phyloP scores from a whole-genome alignment of 257 asterid species.

The Echites panduratus region DNA sequence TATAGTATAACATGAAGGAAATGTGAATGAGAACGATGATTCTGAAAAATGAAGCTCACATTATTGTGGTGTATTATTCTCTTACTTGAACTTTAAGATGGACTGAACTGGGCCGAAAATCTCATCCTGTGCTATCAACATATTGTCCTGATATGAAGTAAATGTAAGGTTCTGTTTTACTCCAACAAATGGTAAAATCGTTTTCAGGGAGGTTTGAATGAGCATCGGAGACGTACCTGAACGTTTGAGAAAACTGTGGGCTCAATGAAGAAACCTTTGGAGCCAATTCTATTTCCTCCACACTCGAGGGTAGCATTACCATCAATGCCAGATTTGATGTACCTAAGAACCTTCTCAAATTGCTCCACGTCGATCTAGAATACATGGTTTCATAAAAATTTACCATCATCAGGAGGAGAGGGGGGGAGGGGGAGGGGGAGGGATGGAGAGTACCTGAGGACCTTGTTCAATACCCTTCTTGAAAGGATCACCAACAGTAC shows the following conservation, averaged over 20 bases:
- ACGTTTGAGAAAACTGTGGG: slow-evolving; percentile 83
- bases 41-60: neutral
- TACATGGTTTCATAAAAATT: neutral
- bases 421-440: too few species aligned
- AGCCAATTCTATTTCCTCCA: slow-evolving; percentile 62
- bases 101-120: slow-evolving; percentile 80
- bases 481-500: slow-evolving; percentile 81
- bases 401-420: neutral
- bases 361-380: slow-evolving; percentile 61
- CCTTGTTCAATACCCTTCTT: slow-evolving; percentile 73
- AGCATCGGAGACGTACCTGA: slow-evolving; percentile 36
- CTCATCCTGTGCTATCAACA: slow-evolving; percentile 71
- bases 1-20: slow-evolving; percentile 3
- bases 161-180: neutral
- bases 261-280: slow-evolving; percentile 64
- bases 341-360: slow-evolving; percentile 58
- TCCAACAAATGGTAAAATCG: neutral
- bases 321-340: slow-evolving; percentile 56
- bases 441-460: slow-evolving; percentile 51
- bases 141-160: slow-evolving; percentile 42
- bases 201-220: neutral
- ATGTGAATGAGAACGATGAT: neutral
- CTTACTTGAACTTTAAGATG: slow-evolving; percentile 75
- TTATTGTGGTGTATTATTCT: neutral
- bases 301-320: slow-evolving; percentile 61